These are phyloP conservation scores for Penicillium nucicola DNA, from an alignment of 495 filamentous ascomycete genomes.

Conservation along the genomic window DNA sequence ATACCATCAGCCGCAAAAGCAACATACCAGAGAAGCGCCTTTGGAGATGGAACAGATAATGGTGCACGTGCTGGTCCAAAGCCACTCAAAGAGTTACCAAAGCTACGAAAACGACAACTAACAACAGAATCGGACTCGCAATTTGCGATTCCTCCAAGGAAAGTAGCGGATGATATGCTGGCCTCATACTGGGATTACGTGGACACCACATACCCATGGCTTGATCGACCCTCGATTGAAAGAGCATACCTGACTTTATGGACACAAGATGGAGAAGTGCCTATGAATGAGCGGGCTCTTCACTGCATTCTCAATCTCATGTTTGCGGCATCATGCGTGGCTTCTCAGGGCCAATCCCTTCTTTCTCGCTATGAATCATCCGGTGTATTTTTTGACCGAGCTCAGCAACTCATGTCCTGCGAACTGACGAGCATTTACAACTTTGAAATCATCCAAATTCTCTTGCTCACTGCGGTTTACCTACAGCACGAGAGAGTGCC, in stretches of 20 bases:
- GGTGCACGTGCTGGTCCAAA: no score
- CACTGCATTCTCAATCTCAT: constrained; percentile 15
- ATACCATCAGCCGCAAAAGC: no score
- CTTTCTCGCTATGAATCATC: constrained; percentile 10
- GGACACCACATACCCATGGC: constrained; percentile 17
- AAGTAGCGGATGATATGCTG: constrained; percentile 15
- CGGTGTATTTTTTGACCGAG: constrained; percentile 2
- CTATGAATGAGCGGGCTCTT: constrained; percentile 14
- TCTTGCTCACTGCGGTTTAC: constrained; percentile 22
- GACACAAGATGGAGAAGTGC: constrained; percentile 4
- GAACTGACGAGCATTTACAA: constrained; percentile 12
- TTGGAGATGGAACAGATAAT: background rate
- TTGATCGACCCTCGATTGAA: constrained; percentile 13
- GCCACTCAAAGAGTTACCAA: background rate
- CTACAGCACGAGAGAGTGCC: constrained; percentile 16
- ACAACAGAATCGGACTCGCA: constrained; percentile 1
- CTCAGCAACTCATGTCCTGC: constrained; percentile 14
- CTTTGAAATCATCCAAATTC: constrained; percentile 17
- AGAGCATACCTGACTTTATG: constrained; percentile 15
- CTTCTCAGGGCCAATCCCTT: constrained; percentile 10
- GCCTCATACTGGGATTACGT: constrained; percentile 20
- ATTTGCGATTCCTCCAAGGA: constrained; percentile 17
- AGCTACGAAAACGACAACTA: background rate
- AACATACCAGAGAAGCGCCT: no score
- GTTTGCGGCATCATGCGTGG: constrained; percentile 15